These are phyloP conservation scores for Suillus discolor DNA, from an alignment of 768 basidiomycete genomes.

Conservation along the genomic window DNA sequence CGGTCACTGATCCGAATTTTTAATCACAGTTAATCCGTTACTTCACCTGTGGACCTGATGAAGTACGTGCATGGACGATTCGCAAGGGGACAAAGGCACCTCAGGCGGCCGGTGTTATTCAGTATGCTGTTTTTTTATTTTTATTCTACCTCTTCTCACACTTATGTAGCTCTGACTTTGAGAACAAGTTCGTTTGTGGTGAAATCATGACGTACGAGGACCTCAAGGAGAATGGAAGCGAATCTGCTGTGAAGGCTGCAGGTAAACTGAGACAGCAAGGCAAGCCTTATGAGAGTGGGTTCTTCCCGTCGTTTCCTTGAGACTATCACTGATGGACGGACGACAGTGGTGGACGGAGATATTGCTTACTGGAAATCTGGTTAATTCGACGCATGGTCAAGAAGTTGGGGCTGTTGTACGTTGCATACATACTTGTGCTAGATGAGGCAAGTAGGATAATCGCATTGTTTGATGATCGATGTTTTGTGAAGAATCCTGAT, in stretches of 20 bases:
- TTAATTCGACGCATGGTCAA: slow-evolving; percentile 30
- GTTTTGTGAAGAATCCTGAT: neutral
- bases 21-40: slow-evolving; percentile 79
- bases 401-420: slow-evolving; percentile 9
- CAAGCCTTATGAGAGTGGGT: slow-evolving; percentile 93
- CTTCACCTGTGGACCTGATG: slow-evolving; percentile 96
- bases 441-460: slow-evolving; percentile 6
- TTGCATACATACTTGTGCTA: slow-evolving; percentile 11
- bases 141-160: slow-evolving; percentile 2
- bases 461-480: neutral
- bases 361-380: slow-evolving; percentile 93
- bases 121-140: slow-evolving; percentile 52
- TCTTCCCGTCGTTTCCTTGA: neutral
- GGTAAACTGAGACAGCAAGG: slow-evolving; percentile 96
- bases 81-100: slow-evolving; percentile 93
- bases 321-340: slow-evolving; percentile 12
- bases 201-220: slow-evolving; percentile 95
- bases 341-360: slow-evolving; percentile 80
- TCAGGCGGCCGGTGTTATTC: slow-evolving; percentile 97
- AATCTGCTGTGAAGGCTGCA: slow-evolving; percentile 89
- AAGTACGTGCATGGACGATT: slow-evolving; percentile 98
- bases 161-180: slow-evolving; percentile 80
- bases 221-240: slow-evolving; percentile 88
- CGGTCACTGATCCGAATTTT: neutral
- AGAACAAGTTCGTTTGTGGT: slow-evolving; percentile 97